Conservation (phyloP, 1,284 basidiomycete species). For the Amylostereum chailletii region DNA sequence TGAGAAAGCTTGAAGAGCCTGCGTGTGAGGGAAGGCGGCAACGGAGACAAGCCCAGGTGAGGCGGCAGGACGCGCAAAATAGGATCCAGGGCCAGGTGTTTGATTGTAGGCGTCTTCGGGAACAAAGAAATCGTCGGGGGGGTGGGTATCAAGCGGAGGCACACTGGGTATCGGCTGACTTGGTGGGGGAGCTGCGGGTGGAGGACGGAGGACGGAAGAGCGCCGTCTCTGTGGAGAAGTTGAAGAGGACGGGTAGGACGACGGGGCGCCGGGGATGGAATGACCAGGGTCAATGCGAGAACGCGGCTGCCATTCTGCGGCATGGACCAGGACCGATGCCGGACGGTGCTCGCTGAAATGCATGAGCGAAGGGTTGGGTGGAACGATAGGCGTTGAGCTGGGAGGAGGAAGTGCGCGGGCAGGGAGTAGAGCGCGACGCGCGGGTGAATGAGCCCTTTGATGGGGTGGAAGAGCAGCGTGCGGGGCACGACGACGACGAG, state of each 20-base stretch:
- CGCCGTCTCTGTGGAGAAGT: conserved; percentile 46
- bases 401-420: neutral
- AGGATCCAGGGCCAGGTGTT: conserved; percentile 14
- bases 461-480: neutral
- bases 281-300: conserved; percentile 12
- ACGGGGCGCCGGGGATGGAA: conserved; percentile 25
- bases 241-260: conserved; percentile 19
- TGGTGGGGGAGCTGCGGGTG: conserved; percentile 66
- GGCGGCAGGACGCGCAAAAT: conserved; percentile 38
- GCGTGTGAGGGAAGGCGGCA: conserved; percentile 49
- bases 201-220: conserved; percentile 52
- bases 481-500: neutral
- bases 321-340: conserved; percentile 7
- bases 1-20: conserved; percentile 32
- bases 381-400: neutral
- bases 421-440: neutral
- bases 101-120: conserved; percentile 18
- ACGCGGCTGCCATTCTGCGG: conserved; percentile 10
- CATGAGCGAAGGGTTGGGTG: conserved; percentile 2
- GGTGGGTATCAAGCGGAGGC: conserved; percentile 18
- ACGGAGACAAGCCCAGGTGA: conserved; percentile 51
- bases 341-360: conserved; percentile 10
- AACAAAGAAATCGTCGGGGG: conserved; percentile 19
- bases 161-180: conserved; percentile 61
- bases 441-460: neutral